These are phyloP conservation scores for Phyllosticta citribraziliensis DNA, from an alignment of 2,329 filamentous ascomycete species.

Conservation along the genomic window DNA sequence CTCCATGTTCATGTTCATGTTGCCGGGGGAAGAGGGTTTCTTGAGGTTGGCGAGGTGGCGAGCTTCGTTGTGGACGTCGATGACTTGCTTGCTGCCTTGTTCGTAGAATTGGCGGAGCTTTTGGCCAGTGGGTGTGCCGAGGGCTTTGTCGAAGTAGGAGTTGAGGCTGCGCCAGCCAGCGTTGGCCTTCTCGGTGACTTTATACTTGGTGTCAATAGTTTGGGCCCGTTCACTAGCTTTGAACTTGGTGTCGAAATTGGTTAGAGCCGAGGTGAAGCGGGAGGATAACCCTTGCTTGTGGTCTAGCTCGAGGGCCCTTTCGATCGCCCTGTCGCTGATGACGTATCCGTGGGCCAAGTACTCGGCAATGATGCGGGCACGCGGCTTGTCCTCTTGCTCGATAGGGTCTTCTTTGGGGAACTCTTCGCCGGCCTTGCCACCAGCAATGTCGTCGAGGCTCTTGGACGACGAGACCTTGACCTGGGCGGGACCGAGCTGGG, in stretches of 20 bases:
- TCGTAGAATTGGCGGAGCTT: conserved; percentile 83
- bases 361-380: conserved; percentile 85
- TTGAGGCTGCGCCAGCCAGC: conserved; percentile 57
- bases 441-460: conserved; percentile 53
- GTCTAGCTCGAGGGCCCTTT: conserved; percentile 80
- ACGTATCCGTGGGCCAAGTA: conserved; percentile 93
- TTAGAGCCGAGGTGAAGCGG: conserved; percentile 68
- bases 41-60: conserved; percentile 81
- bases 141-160: conserved; percentile 93
- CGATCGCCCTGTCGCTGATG: conserved; percentile 65
- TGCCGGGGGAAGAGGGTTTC: conserved; percentile 30
- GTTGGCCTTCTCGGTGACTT: conserved; percentile 64
- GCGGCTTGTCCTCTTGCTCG: conserved; percentile 93
- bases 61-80: conserved; percentile 90
- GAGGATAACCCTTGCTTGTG: conserved; percentile 75
- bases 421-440: conserved; percentile 46
- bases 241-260: conserved; percentile 72
- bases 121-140: conserved; percentile 77
- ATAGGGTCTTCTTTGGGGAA: conserved; percentile 43
- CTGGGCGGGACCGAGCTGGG: conserved; percentile 66
- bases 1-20: conserved; percentile 21
- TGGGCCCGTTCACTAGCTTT: conserved; percentile 80
- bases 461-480: conserved; percentile 71
- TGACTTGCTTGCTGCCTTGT: conserved; percentile 74
- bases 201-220: conserved; percentile 75